Conservation (phyloP, 805 yeast species). For the Metschnikowia amazonensis region DNA sequence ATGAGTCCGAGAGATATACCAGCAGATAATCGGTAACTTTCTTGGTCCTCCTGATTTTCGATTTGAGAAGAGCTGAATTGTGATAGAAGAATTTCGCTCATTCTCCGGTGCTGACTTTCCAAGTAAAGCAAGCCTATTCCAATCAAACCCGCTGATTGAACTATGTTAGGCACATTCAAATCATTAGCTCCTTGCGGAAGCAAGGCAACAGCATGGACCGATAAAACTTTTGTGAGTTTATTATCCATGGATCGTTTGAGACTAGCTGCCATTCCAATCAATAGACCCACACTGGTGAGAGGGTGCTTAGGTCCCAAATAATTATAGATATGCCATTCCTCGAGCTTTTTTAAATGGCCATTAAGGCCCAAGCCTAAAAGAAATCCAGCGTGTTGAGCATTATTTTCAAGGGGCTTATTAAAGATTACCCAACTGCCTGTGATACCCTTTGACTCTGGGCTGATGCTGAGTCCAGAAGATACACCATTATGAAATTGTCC, state of each 20-base stretch:
- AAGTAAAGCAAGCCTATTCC: slow-evolving; percentile 85
- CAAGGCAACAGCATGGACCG: slow-evolving; percentile 89
- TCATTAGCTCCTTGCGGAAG: slow-evolving; percentile 90
- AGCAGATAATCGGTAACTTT: slow-evolving; percentile 80
- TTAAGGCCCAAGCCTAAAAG: slow-evolving; percentile 87
- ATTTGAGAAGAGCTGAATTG: slow-evolving; percentile 59
- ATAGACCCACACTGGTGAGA: slow-evolving; percentile 77
- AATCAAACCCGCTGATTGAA: slow-evolving; percentile 87
- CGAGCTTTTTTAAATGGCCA: slow-evolving; percentile 78
- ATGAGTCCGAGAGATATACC: slow-evolving; percentile 86
- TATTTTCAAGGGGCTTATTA: slow-evolving; percentile 66
- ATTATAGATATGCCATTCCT: slow-evolving; percentile 96
- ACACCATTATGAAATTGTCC: slow-evolving; percentile 92
- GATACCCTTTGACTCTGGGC: slow-evolving; percentile 63
- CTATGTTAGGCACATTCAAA: slow-evolving; percentile 73
- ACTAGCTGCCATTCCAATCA: slow-evolving; percentile 92
- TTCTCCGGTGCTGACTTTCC: slow-evolving; percentile 75
- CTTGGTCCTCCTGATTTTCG: slow-evolving; percentile 59
- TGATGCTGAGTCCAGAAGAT: slow-evolving; percentile 76
- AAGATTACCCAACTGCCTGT: slow-evolving; percentile 90
- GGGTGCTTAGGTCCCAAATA: slow-evolving; percentile 87
- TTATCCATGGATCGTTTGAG: slow-evolving; percentile 76
- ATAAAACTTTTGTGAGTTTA: slow-evolving; percentile 81
- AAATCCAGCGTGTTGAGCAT: slow-evolving; percentile 91
- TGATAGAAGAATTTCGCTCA: slow-evolving; percentile 73